These are phyloP conservation scores for Phyllosticta ampelicida DNA, from an alignment of 2,329 filamentous ascomycete species.

Conservation along the genomic window DNA sequence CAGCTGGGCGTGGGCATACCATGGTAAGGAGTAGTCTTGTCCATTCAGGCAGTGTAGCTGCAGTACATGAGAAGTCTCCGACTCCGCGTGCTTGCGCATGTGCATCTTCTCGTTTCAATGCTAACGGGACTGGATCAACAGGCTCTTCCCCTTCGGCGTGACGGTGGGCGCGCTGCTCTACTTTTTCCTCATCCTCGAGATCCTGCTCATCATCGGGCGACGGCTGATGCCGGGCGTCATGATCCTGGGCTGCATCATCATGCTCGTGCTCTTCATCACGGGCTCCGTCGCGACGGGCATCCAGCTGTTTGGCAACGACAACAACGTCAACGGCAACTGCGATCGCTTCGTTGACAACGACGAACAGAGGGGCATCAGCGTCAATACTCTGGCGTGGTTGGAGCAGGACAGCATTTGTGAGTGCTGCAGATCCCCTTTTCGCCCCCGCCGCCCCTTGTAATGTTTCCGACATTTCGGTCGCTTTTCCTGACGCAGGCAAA, in stretches of 20 bases:
- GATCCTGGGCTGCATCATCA: constrained; percentile 49
- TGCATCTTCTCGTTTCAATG: background rate
- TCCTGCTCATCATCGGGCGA: constrained; percentile 45
- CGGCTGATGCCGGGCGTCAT: constrained; percentile 49
- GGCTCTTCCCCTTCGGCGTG: constrained; percentile 56
- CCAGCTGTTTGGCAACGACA: constrained; percentile 47
- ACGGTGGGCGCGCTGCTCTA: constrained; percentile 46
- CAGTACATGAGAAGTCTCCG: too few relatives aligned
- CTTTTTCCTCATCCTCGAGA: constrained; percentile 47
- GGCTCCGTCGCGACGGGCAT: constrained; percentile 53
- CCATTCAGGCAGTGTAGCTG: background rate
- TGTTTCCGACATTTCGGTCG: background rate
- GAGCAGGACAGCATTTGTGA: constrained; percentile 52
- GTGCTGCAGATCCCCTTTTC: constrained; percentile 16
- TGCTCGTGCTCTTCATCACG: constrained; percentile 51
- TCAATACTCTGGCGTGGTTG: constrained; percentile 50
- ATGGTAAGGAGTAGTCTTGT: constrained; percentile 37
- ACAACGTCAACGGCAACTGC: constrained; percentile 49
- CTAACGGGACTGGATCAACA: constrained; percentile 20
- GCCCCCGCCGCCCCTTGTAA: background rate
- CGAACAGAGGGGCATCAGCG: constrained; percentile 35
- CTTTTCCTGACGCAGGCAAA: background rate
- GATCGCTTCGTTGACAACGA: constrained; percentile 44
- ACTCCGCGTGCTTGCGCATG: background rate
- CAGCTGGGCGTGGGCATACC: constrained; percentile 46